Evolutionary conservation across 73 alveolate species (phyloP).

Genomic region (Breviolum minutum): DNA sequence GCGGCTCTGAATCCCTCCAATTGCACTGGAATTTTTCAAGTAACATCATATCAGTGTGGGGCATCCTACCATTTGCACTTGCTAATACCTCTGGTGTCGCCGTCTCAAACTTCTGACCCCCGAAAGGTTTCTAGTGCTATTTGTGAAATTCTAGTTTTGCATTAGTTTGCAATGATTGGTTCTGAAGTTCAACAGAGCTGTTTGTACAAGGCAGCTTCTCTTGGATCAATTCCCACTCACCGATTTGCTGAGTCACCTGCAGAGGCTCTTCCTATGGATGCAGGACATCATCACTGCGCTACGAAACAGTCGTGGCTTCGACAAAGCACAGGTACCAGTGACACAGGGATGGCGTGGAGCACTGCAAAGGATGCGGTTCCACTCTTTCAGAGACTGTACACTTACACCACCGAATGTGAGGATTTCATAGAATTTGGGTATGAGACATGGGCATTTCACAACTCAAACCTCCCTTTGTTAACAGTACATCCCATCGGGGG

Average conservation of each 20-base stretch:
- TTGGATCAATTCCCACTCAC: neutral
- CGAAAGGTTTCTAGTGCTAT: neutral
- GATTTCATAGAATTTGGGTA: no score
- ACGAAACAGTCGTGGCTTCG: constrained; percentile 25
- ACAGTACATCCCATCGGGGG: neutral
- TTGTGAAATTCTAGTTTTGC: neutral
- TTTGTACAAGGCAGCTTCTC: neutral
- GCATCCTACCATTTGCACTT: no score
- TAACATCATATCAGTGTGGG: neutral
- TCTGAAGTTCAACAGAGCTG: neutral
- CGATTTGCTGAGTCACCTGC: neutral
- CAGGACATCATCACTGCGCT: constrained; percentile 7
- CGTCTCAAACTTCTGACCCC: no score
- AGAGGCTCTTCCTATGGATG: constrained; percentile 43
- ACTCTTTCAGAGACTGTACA: no score
- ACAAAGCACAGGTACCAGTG: constrained; percentile 37
- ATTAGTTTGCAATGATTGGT: neutral
- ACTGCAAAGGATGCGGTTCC: no score
- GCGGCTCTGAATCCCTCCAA: neutral
- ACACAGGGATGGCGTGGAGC: neutral
- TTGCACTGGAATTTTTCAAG: neutral
- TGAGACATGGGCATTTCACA: neutral
- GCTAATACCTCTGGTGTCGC: no score
- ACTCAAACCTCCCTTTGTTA: neutral
- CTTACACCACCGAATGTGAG: no score